Percentiles rank a stretch among this genome's conserved stretches.
Evolutionary conservation across 2,329 filamentous ascomycete species (phyloP).

Genomic region (Colletotrichum cuscutae): DNA sequence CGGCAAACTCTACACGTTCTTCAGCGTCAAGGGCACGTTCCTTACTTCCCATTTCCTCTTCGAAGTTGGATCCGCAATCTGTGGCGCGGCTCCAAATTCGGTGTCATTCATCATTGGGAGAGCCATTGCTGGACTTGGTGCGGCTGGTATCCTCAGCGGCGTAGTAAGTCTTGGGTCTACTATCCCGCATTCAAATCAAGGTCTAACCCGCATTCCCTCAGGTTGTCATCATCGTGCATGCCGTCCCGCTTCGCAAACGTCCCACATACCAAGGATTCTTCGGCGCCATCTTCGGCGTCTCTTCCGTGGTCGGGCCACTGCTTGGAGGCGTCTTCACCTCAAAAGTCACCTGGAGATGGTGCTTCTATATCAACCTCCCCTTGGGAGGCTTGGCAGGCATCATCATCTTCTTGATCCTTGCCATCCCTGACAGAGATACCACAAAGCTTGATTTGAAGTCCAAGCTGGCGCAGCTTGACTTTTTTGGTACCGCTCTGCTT

Average conservation of each 20-base stretch:
- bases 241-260: conserved; percentile 51
- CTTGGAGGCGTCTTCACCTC: conserved; percentile 42
- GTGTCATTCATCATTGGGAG: conserved; percentile 49
- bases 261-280: conserved; percentile 44
- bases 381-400: conserved; percentile 41
- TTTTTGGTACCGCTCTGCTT: conserved; percentile 20
- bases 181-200: background rate
- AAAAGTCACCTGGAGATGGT: conserved; percentile 48
- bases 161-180: conserved; percentile 24
- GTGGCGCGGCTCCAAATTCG: conserved; percentile 43
- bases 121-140: conserved; percentile 48
- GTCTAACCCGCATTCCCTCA: conserved; percentile 49
- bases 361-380: conserved; percentile 49
- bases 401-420: conserved; percentile 39
- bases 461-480: conserved; percentile 42
- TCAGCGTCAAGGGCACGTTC: conserved; percentile 40
- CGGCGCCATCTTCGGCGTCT: conserved; percentile 53
- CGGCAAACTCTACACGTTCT: conserved; percentile 43
- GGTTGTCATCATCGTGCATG: conserved; percentile 41
- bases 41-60: conserved; percentile 39
- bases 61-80: conserved; percentile 44
- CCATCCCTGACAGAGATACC: conserved; percentile 24
- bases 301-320: conserved; percentile 42
- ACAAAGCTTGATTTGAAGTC: conserved; percentile 35
- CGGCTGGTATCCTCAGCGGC: conserved; percentile 47